phyloP scores from a whole-genome alignment of 169 alveolate species.

The Eimeria necatrix region DNA sequence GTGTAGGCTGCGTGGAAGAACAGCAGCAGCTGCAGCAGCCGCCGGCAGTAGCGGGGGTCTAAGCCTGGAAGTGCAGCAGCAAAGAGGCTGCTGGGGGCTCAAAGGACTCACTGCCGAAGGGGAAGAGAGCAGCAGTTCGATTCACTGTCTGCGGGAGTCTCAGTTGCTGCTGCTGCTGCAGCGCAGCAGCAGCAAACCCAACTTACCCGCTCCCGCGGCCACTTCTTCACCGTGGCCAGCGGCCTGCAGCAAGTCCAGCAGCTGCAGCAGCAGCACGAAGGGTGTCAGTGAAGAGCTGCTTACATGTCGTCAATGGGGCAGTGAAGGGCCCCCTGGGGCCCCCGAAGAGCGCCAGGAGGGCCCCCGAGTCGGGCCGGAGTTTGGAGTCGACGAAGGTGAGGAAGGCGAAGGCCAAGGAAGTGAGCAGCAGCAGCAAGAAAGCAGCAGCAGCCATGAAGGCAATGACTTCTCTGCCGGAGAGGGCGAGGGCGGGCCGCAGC shows the following conservation, averaged over 20 bases:
- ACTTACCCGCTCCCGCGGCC: constrained; percentile 51
- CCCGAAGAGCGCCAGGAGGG: constrained; percentile 29
- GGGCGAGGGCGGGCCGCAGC: constrained; percentile 71
- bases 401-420: constrained; percentile 13
- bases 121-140: constrained; percentile 33
- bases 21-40: constrained; percentile 77
- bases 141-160: background rate
- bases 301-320: constrained; percentile 53
- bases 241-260: background rate
- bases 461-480: constrained; percentile 61
- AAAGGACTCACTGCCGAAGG: background rate
- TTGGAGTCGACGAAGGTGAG: background rate
- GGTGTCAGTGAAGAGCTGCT: background rate
- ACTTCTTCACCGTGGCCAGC: constrained; percentile 15
- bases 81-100: no score
- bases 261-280: no score
- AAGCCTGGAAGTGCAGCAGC: background rate
- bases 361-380: constrained; percentile 35
- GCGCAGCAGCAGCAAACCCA: background rate
- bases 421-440: constrained; percentile 63
- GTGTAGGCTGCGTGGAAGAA: constrained; percentile 76
- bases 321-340: background rate
- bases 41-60: constrained; percentile 72
- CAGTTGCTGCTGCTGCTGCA: background rate
- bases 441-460: constrained; percentile 65